phyloP scores from a whole-genome alignment of 768 basidiomycete genomes.

The Pulveroboletus sp. region DNA sequence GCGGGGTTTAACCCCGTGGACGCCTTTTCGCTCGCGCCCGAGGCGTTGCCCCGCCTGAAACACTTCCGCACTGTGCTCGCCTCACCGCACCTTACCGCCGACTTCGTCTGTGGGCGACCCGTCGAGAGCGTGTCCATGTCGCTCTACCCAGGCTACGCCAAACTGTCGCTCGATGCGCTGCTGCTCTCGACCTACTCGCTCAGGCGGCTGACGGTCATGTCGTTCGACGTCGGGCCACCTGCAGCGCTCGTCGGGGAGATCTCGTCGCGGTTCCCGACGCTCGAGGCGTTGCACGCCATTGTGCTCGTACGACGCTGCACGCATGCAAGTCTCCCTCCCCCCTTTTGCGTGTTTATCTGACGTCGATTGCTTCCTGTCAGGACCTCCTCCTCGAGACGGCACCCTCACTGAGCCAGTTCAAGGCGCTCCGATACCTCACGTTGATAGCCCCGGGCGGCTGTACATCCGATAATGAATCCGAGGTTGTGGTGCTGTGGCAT shows the following conservation, averaged over 20 bases:
- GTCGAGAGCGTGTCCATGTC: constrained; percentile 50
- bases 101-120: constrained; percentile 46
- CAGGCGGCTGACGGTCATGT: constrained; percentile 53
- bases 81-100: constrained; percentile 41
- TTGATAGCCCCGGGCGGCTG: constrained; percentile 47
- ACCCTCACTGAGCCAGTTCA: constrained; percentile 41
- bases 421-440: constrained; percentile 46
- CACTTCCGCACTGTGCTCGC: constrained; percentile 54
- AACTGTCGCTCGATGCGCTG: constrained; percentile 44
- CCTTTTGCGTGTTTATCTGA: no score
- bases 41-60: constrained; percentile 44
- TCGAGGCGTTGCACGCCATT: constrained; percentile 62
- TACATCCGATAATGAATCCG: no score
- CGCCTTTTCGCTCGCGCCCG: constrained; percentile 32
- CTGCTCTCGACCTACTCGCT: constrained; percentile 37
- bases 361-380: no score
- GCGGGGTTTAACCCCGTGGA: constrained; percentile 37
- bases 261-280: constrained; percentile 40
- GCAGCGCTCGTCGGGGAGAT: constrained; percentile 45
- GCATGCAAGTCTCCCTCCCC: constrained; percentile 34
- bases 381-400: constrained; percentile 41
- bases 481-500: no score
- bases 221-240: constrained; percentile 48
- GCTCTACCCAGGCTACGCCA: constrained; percentile 40
- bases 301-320: constrained; percentile 48